Base-by-base conservation (phyloP, 306 rosid species). In the Lotus japonicus region DNA sequence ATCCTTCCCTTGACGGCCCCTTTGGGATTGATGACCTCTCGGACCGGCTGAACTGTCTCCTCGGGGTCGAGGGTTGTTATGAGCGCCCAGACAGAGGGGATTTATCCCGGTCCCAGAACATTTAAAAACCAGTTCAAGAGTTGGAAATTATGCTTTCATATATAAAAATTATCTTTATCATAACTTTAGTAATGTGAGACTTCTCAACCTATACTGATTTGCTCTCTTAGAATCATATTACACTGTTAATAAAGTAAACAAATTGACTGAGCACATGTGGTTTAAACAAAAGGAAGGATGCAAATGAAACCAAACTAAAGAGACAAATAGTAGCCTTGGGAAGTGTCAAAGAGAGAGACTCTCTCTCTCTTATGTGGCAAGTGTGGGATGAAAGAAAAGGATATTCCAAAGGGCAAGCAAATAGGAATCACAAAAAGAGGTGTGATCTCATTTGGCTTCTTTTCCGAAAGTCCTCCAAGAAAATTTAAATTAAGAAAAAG, bases 381-480 rank as follows among this genome's bases (percentile, higher is more conserved):
- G 52, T 52, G 43, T 58, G 58, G 58, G 56, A 51, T 1, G 43
- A 80, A 85, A 78, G 90, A 66, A 87, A 86, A 81, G 80, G 67
- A 87, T 87, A 80, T 85, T 79, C 83, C 28, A 7, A 7, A 42
- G 63, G 14, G 42, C 3, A 33, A 43, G 73, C 66, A 61, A 73
- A 66, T 33, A 39, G 46, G 11, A 35, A 42, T 39, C 41, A 16
- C 42, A 64, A 66, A 76, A 59, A 45, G 76, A 39, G 11, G n/a
- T 21, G 79, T 72, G 23, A 21, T 46, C 33, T 64, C 43, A 41
- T 61, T 75, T 50, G 57, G 68, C 58, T 57, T 80, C 56, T 57
- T 88, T 81, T 71, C 77, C 61, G 79, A 89, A 83, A 89, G 89
- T 61, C 60, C 70, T 48, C 68, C 9, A 42, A 53, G 51, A 45